Conservation (phyloP, 2,329 filamentous ascomycete genomes). For the Trichoderma pleuroti region DNA sequence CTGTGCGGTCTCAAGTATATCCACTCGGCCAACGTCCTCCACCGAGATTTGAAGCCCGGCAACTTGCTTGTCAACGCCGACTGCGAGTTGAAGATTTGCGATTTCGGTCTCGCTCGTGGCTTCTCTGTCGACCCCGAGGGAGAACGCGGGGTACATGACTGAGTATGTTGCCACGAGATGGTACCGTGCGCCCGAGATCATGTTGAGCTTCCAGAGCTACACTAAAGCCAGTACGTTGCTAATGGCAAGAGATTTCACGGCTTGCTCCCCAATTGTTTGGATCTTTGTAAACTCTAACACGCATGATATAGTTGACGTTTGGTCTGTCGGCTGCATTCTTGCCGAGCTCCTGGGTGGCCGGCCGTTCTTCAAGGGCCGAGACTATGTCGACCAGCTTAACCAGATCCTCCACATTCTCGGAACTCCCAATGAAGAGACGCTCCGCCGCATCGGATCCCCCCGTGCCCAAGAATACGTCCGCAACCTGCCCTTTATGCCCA, state of each 20-base stretch:
- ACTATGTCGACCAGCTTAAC: conserved; percentile 99
- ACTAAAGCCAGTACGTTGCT: conserved; percentile 92
- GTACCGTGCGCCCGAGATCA: conserved; percentile 94
- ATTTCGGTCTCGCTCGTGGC: conserved; percentile 93
- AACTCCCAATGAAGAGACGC: conserved; percentile 91
- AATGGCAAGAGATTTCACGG: not conserved
- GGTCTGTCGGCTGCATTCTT: conserved; percentile 97
- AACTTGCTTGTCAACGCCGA: conserved; percentile 98
- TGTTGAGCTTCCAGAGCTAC: conserved; percentile 99
- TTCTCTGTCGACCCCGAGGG: conserved; percentile 94
- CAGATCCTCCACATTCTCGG: conserved; percentile 98
- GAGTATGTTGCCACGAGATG: conserved; percentile 98
- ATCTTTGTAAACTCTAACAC: not conserved
- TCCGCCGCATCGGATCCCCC: conserved; percentile 88
- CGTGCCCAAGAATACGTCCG: conserved; percentile 97
- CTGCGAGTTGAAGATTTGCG: conserved; percentile 98
- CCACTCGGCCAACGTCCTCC: conserved; percentile 95
- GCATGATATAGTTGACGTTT: conserved; percentile 75
- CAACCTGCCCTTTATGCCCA: conserved; percentile 91
- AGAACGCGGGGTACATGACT: conserved; percentile 99
- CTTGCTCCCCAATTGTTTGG: not conserved
- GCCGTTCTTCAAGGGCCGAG: conserved; percentile 98
- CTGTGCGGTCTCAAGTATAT: conserved; percentile 98
- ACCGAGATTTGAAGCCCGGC: conserved; percentile 94
- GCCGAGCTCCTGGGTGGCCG: conserved; percentile 93